phyloP scores from a whole-genome alignment of 179 eudicot species.

The Silene vulgaris region DNA sequence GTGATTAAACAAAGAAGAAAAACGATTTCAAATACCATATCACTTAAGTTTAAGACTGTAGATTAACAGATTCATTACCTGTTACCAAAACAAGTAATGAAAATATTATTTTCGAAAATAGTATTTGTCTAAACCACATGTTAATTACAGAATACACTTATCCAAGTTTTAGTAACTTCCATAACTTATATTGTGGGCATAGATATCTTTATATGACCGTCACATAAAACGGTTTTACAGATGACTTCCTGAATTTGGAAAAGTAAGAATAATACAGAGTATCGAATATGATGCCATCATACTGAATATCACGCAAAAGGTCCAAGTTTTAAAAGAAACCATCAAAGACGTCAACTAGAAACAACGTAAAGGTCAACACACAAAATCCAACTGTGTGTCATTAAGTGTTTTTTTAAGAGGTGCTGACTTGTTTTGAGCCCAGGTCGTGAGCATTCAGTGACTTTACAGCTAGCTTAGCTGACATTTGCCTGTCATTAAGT shows the following conservation, averaged over 20 bases:
- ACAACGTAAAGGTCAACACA: conserved; percentile 7
- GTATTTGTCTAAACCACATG: no score
- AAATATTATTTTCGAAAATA: no score
- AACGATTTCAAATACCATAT: no score
- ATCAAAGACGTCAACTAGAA: neutral
- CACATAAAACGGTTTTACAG: no score
- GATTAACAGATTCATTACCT: neutral
- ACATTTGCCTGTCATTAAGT: neutral
- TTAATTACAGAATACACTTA: no score
- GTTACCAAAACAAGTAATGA: neutral
- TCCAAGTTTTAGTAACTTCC: no score
- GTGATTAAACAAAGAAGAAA: neutral
- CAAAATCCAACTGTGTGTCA: neutral
- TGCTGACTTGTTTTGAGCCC: no score
- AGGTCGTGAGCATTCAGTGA: no score
- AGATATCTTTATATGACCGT: no score
- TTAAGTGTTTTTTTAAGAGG: neutral
- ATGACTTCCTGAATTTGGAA: neutral
- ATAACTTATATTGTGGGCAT: no score
- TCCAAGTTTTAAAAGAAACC: no score
- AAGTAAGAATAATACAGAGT: neutral
- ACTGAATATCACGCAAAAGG: neutral
- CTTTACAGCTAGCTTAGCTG: no score
- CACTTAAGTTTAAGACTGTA: neutral
- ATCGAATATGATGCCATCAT: neutral